These are phyloP conservation scores for Tetraselmis chui DNA, from an alignment of 139 green algal genomes.

Conservation along the genomic window DNA sequence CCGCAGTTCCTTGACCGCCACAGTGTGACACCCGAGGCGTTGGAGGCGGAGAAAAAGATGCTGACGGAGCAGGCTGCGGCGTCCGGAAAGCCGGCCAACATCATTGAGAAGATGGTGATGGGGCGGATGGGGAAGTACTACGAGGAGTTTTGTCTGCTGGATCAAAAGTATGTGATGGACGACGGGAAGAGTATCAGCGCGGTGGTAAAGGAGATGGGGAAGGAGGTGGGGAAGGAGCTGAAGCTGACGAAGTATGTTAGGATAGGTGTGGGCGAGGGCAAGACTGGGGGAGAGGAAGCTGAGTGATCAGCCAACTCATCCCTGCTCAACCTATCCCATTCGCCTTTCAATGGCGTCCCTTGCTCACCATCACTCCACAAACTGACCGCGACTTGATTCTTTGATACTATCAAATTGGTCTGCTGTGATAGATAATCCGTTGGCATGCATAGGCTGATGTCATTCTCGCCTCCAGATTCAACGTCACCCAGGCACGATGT, in stretches of 20 bases:
- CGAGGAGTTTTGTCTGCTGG: slow-evolving; percentile 59
- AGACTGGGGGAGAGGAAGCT: too few relatives aligned
- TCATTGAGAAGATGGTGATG: slow-evolving; percentile 78
- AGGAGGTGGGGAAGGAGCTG: slow-evolving; percentile 6
- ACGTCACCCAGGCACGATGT: too few relatives aligned
- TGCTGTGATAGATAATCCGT: too few relatives aligned
- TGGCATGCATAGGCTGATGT: too few relatives aligned
- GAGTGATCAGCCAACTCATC: too few relatives aligned
- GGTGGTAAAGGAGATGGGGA: slow-evolving; percentile 23
- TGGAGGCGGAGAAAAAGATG: slow-evolving; percentile 42
- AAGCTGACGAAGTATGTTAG: background rate
- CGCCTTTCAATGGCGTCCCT: too few relatives aligned
- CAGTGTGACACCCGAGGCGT: slow-evolving; percentile 31
- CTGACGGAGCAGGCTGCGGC: slow-evolving; percentile 38
- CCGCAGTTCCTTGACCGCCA: slow-evolving; percentile 45
- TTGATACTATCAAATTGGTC: too few relatives aligned
- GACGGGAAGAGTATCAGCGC: slow-evolving; percentile 35
- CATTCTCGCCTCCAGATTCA: too few relatives aligned
- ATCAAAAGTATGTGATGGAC: slow-evolving; percentile 78
- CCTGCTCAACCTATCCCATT: too few relatives aligned
- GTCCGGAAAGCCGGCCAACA: slow-evolving; percentile 58
- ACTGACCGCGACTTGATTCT: too few relatives aligned
- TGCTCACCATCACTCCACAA: too few relatives aligned
- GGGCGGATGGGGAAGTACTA: slow-evolving; percentile 71
- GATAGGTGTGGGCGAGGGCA: background rate